Percentiles rank a stretch among this genome's conserved stretches.
Evolutionary conservation across 768 basidiomycete species (phyloP).

Genomic region (Boletus coccyginus): DNA sequence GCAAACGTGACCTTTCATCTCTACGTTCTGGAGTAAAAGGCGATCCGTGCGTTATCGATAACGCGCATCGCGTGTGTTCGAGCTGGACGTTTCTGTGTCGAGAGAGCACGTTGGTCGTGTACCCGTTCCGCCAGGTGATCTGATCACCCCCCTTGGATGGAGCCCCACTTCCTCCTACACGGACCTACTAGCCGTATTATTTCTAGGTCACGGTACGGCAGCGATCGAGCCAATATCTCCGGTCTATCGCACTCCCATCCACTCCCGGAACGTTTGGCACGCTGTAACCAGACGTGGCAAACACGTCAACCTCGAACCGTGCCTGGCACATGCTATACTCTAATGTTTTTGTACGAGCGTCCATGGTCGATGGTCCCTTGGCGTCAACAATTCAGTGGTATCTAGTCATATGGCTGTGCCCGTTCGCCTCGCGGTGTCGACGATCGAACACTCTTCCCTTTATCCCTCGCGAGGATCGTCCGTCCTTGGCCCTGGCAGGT

Average conservation of each 20-base stretch:
- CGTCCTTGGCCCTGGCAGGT: neutral
- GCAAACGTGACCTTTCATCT: neutral
- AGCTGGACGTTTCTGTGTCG: neutral
- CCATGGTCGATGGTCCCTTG: neutral
- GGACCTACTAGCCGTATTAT: neutral
- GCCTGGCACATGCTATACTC: conserved; percentile 11
- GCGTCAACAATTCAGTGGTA: neutral
- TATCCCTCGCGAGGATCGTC: conserved; percentile 11
- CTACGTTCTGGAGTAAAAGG: conserved; percentile 6
- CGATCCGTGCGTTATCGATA: conserved; percentile 13
- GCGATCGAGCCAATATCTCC: neutral
- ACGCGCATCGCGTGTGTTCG: conserved; percentile 3
- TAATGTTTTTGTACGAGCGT: neutral
- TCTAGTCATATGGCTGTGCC: neutral
- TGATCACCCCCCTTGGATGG: neutral
- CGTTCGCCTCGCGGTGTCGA: conserved; percentile 10
- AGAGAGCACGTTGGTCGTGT: conserved; percentile 1
- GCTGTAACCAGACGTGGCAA: neutral
- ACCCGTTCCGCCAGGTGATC: neutral
- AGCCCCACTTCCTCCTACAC: too few species aligned
- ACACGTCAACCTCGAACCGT: neutral
- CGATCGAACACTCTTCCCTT: conserved; percentile 9
- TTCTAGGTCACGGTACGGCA: neutral
- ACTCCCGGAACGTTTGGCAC: neutral
- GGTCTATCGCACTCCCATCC: neutral